Conservation (phyloP, 2,329 filamentous ascomycete species). For the Aspergillus ochraceoroseus region DNA sequence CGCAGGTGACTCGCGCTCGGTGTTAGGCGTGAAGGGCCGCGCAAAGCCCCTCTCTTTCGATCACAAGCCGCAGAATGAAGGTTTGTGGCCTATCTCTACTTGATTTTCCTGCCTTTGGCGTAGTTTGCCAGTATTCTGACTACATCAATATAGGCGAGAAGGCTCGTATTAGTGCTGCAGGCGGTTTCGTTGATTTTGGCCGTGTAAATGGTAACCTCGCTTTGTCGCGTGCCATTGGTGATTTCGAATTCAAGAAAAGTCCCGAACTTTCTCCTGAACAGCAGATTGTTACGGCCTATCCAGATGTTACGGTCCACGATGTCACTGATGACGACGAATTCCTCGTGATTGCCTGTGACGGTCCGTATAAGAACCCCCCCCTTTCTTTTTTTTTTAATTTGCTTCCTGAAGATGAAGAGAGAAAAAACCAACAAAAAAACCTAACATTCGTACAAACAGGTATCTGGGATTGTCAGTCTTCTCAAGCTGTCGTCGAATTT, state of each 20-base stretch:
- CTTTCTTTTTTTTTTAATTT: neutral
- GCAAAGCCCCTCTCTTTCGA: constrained; percentile 98
- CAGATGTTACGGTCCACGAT: constrained; percentile 88
- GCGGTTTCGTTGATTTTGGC: constrained; percentile 96
- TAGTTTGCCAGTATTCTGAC: constrained; percentile 12
- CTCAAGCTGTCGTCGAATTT: constrained; percentile 94
- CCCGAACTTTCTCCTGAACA: constrained; percentile 95
- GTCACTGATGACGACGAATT: constrained; percentile 93
- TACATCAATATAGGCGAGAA: constrained; percentile 67
- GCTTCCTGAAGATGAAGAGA: too few relatives aligned
- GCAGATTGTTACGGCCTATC: constrained; percentile 95
- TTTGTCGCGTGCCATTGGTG: constrained; percentile 91
- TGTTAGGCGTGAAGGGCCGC: constrained; percentile 91
- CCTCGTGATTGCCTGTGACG: constrained; percentile 84
- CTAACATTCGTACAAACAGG: constrained; percentile 53
- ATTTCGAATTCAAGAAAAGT: constrained; percentile 99
- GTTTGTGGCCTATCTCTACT: constrained; percentile 45
- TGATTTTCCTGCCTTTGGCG: constrained; percentile 1
- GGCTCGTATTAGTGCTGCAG: constrained; percentile 88
- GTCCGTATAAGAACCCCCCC: too few relatives aligned
- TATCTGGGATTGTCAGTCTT: constrained; percentile 99
- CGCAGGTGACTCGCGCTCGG: constrained; percentile 90
- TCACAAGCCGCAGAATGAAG: constrained; percentile 98
- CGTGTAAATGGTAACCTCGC: constrained; percentile 97
- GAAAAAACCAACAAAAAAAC: too few relatives aligned